These are phyloP conservation scores for Pisolithus sp. DNA, from an alignment of 768 basidiomycete species.

Conservation along the genomic window DNA sequence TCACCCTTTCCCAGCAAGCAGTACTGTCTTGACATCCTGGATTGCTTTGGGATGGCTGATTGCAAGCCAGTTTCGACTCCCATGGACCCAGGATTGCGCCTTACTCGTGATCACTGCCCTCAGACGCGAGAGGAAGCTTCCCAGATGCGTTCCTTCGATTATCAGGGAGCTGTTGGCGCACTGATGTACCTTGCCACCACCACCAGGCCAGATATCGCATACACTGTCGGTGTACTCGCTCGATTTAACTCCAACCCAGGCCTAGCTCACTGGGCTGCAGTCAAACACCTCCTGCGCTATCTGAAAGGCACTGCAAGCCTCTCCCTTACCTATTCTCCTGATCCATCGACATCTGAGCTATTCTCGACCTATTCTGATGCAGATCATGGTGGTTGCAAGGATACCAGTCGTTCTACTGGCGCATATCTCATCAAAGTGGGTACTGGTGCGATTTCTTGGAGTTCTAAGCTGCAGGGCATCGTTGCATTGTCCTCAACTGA, in stretches of 20 bases:
- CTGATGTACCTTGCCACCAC: slow-evolving; percentile 10
- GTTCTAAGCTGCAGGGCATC: too few species aligned
- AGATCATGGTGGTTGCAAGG: too few species aligned
- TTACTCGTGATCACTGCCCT: slow-evolving; percentile 1
- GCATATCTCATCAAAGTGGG: too few species aligned
- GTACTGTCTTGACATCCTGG: slow-evolving; percentile 16
- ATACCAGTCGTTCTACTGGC: too few species aligned
- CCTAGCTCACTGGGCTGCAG: slow-evolving; percentile 15
- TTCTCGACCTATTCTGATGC: too few species aligned
- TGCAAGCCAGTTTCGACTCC: slow-evolving; percentile 15
- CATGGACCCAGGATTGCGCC: slow-evolving; percentile 5
- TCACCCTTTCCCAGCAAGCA: slow-evolving; percentile 14
- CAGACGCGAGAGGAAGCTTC: slow-evolving; percentile 1
- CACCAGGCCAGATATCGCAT: slow-evolving; percentile 19
- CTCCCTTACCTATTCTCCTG: too few species aligned
- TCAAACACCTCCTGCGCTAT: slow-evolving; percentile 9
- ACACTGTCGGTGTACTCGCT: slow-evolving; percentile 13
- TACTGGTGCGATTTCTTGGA: too few species aligned
- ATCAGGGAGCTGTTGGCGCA: slow-evolving; percentile 7
- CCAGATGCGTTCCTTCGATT: slow-evolving; percentile 8
- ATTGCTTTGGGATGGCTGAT: slow-evolving; percentile 17
- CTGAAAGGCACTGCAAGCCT: too few species aligned
- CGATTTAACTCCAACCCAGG: slow-evolving; percentile 21
- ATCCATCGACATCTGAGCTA: too few species aligned
- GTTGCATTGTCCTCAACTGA: slow-evolving; percentile 11